These are phyloP conservation scores for Adansonia digitata DNA, from an alignment of 345 rosid genomes.

Conservation along the genomic window DNA sequence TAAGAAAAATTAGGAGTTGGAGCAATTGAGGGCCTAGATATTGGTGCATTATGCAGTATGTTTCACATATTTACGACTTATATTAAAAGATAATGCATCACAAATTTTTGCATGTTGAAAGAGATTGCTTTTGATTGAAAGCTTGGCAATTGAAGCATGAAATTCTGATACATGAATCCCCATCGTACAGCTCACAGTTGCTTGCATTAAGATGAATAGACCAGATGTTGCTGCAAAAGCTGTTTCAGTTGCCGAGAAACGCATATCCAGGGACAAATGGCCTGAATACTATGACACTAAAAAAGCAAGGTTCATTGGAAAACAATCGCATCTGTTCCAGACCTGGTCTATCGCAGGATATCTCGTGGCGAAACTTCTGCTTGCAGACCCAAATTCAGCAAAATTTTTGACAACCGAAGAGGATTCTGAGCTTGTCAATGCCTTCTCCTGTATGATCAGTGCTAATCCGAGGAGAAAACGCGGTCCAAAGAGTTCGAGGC, in stretches of 20 bases:
- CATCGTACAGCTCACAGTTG: slow-evolving; percentile 59
- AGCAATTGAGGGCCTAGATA: too few relatives aligned
- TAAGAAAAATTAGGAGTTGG: too few relatives aligned
- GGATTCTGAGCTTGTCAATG: slow-evolving; percentile 62
- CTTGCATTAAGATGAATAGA: slow-evolving; percentile 85
- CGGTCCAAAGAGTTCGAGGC: slow-evolving; percentile 36
- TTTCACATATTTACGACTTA: neutral
- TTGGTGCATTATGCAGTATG: neutral
- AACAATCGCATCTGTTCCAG: slow-evolving; percentile 70
- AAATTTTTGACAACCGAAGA: slow-evolving; percentile 60
- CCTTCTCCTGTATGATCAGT: slow-evolving; percentile 62
- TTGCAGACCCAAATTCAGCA: slow-evolving; percentile 56
- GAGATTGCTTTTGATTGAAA: neutral
- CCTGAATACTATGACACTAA: slow-evolving; percentile 88
- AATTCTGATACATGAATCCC: neutral
- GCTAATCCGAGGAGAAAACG: slow-evolving; percentile 70
- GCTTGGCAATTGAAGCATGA: neutral
- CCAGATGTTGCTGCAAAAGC: slow-evolving; percentile 80
- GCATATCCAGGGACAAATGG: slow-evolving; percentile 70
- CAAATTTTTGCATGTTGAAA: neutral
- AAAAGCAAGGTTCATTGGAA: slow-evolving; percentile 70
- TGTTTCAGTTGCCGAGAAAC: slow-evolving; percentile 60
- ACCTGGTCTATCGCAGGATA: slow-evolving; percentile 93
- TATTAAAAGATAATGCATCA: neutral
- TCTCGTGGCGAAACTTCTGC: slow-evolving; percentile 75